Evolutionary conservation across 1,284 basidiomycete genomes (phyloP).

Genomic region (Cutaneotrichosporon daszewskae): DNA sequence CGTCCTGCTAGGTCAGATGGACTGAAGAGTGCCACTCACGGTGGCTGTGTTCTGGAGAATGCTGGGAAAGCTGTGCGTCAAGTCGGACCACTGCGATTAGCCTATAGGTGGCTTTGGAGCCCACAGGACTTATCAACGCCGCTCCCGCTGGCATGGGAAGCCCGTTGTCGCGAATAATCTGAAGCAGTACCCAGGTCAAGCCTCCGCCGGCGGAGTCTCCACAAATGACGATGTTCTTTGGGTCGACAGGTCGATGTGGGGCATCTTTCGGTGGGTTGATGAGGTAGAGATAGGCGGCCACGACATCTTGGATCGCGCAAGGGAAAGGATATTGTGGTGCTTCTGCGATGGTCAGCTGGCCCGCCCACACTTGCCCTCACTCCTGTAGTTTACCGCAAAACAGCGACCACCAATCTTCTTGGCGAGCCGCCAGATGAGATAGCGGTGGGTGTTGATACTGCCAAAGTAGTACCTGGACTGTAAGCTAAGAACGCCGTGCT

Average conservation of each 20-base stretch:
- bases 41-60: constrained; percentile 73
- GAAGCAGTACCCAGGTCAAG: constrained; percentile 73
- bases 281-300: constrained; percentile 75
- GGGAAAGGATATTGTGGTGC: constrained; percentile 96
- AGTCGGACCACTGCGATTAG: constrained; percentile 55
- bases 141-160: constrained; percentile 80
- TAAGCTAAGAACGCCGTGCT: constrained; percentile 1
- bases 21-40: constrained; percentile 47
- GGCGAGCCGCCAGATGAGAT: constrained; percentile 77
- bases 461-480: constrained; percentile 51
- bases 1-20: constrained; percentile 53
- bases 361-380: constrained; percentile 19
- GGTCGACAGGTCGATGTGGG: constrained; percentile 70
- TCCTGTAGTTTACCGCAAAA: constrained; percentile 81
- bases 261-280: constrained; percentile 65
- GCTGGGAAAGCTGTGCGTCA: constrained; percentile 91
- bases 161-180: constrained; percentile 81
- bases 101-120: constrained; percentile 1
- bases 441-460: constrained; percentile 55
- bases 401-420: constrained; percentile 84
- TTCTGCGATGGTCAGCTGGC: constrained; percentile 30
- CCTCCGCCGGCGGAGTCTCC: constrained; percentile 96
- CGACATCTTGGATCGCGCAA: constrained; percentile 79
- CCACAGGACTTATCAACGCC: constrained; percentile 68
- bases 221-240: constrained; percentile 69